Evolutionary conservation across 2,329 filamentous ascomycete species (phyloP).

Genomic region (Acephala macrosclerotiorum): DNA sequence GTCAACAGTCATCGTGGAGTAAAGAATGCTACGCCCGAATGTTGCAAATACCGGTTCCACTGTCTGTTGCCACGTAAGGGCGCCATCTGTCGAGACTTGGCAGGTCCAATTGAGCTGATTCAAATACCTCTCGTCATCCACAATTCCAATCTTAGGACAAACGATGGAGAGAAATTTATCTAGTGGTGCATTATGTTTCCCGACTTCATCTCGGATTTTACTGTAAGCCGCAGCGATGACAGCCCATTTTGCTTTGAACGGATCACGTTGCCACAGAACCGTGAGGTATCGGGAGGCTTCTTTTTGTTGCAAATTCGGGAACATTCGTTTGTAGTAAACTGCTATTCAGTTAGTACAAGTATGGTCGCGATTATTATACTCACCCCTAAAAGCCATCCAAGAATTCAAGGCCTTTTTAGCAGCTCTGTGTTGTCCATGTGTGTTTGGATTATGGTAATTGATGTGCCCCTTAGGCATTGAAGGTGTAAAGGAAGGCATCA

Average conservation of each 20-base stretch:
- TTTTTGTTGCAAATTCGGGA: conserved; percentile 32
- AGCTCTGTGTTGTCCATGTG: neutral
- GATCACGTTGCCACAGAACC: conserved; percentile 32
- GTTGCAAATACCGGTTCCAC: conserved; percentile 25
- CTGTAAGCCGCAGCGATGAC: conserved; percentile 36
- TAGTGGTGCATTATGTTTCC: conserved; percentile 32
- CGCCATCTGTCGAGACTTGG: conserved; percentile 21
- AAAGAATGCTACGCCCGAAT: conserved; percentile 28
- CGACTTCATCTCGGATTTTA: conserved; percentile 32
- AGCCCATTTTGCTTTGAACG: conserved; percentile 37
- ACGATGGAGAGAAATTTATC: conserved; percentile 28
- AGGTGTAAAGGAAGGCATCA: neutral
- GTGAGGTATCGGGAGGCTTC: conserved; percentile 33
- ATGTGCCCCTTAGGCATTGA: neutral
- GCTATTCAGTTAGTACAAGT: neutral
- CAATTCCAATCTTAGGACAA: conserved; percentile 33
- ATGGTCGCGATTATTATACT: neutral
- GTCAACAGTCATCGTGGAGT: conserved; percentile 33
- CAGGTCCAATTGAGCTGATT: conserved; percentile 33
- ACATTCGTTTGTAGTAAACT: conserved; percentile 23
- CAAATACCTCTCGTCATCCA: conserved; percentile 32
- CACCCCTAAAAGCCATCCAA: neutral
- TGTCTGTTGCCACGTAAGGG: conserved; percentile 28
- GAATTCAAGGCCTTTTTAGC: neutral
- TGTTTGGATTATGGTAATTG: neutral